These are phyloP conservation scores for Tinospora cordifolia DNA, from an alignment of 164 flowering plant genomes.

Conservation along the genomic window DNA sequence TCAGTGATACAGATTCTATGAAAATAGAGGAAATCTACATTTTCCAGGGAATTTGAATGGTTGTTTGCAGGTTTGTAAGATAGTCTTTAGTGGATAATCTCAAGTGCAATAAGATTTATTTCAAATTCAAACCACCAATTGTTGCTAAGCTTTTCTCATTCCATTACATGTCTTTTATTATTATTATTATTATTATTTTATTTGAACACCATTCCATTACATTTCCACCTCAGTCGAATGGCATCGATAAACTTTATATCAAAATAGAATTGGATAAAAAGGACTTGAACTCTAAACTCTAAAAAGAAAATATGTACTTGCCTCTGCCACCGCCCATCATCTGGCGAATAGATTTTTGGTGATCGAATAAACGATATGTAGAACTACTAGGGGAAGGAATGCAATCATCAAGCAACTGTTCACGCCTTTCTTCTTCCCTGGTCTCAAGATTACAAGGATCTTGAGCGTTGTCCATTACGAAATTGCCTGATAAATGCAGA, in stretches of 20 bases:
- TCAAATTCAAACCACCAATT: neutral
- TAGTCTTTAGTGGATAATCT: neutral
- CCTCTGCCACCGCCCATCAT: conserved; percentile 37
- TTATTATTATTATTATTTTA: too few relatives aligned
- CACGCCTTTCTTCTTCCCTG: conserved; percentile 19
- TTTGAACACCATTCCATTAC: too few relatives aligned
- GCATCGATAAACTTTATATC: neutral
- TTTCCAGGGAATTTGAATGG: too few relatives aligned
- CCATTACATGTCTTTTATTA: too few relatives aligned
- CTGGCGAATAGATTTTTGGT: conserved; percentile 23
- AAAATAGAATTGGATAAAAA: neutral
- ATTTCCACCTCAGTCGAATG: neutral
- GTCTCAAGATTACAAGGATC: conserved; percentile 20
- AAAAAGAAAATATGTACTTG: neutral
- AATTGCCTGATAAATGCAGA: neutral
- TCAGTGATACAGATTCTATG: too few relatives aligned
- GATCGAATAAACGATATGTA: conserved; percentile 21
- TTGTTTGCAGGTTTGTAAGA: neutral
- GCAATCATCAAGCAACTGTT: conserved; percentile 14
- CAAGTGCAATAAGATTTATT: neutral
- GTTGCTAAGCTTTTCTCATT: neutral
- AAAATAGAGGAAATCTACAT: neutral
- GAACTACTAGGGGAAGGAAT: conserved; percentile 15
- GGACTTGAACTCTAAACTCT: neutral
- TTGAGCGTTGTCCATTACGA: conserved; percentile 29